Conservation (phyloP, 257 asterid species). For the Solanum phureja region DNA sequence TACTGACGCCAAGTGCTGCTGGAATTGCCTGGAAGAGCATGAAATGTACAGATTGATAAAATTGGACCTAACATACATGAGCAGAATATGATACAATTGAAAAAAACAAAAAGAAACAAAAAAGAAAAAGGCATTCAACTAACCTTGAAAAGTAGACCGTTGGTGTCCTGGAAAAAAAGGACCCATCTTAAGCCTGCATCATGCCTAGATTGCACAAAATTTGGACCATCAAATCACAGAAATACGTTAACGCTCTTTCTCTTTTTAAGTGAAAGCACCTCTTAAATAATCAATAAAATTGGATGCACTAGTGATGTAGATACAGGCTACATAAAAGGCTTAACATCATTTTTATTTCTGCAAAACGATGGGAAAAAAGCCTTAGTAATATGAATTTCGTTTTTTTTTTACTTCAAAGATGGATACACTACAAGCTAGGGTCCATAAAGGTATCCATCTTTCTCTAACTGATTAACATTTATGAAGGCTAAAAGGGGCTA, state of each 20-base stretch:
- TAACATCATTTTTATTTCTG: neutral
- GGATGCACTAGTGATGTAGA: neutral
- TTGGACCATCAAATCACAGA: neutral
- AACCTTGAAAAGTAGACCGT: constrained; percentile 97
- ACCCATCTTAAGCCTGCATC: constrained; percentile 88
- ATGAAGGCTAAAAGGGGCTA: neutral
- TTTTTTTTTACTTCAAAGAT: neutral
- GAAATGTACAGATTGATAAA: neutral
- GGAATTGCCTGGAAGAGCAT: constrained; percentile 65
- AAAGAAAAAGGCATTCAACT: neutral
- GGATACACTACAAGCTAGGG: neutral
- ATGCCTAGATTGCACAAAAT: constrained; percentile 36
- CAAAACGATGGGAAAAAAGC: neutral
- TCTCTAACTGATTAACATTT: neutral
- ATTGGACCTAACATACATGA: neutral
- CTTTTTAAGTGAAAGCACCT: neutral
- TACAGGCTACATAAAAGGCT: neutral
- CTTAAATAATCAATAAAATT: neutral
- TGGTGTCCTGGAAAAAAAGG: constrained; percentile 92
- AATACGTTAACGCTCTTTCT: neutral
- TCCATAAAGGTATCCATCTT: neutral
- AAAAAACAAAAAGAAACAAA: neutral
- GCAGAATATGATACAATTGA: neutral
- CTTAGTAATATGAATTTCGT: neutral
- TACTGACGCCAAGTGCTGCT: constrained; percentile 87